Conservation (phyloP, 1,284 basidiomycete genomes). For the Puccinia hordei region DNA sequence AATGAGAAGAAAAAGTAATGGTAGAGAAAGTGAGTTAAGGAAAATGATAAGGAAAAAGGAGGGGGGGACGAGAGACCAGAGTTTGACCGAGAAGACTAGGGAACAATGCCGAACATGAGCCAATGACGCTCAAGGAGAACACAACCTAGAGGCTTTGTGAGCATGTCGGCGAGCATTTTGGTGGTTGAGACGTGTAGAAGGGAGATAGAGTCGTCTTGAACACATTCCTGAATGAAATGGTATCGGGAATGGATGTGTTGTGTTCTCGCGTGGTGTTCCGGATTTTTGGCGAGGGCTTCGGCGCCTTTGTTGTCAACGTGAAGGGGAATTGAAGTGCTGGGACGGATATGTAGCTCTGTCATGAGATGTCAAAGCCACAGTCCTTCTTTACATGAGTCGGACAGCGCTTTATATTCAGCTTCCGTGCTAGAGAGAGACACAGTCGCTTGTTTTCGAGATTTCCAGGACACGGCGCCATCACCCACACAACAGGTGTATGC, state of each 20-base stretch:
- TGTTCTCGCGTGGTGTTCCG: not conserved
- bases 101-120: not conserved
- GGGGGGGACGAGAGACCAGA: too few relatives aligned
- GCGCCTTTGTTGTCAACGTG: not conserved
- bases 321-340: not conserved
- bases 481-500: not conserved
- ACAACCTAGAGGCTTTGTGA: not conserved
- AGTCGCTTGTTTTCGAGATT: constrained; percentile 9
- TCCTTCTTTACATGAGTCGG: constrained; percentile 1
- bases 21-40: too few relatives aligned
- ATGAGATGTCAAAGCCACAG: not conserved
- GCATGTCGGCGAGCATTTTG: not conserved
- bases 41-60: too few relatives aligned
- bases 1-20: too few relatives aligned
- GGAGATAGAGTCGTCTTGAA: not conserved
- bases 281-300: not conserved
- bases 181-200: not conserved
- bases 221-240: constrained; percentile 15
- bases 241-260: not conserved
- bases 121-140: not conserved
- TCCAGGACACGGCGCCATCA: not conserved
- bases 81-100: too few relatives aligned
- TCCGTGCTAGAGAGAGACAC: not conserved
- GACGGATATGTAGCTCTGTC: not conserved
- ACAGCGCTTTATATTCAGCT: constrained; percentile 1